Conservation (phyloP, 768 basidiomycete species). For the Phylloporus sp. region DNA sequence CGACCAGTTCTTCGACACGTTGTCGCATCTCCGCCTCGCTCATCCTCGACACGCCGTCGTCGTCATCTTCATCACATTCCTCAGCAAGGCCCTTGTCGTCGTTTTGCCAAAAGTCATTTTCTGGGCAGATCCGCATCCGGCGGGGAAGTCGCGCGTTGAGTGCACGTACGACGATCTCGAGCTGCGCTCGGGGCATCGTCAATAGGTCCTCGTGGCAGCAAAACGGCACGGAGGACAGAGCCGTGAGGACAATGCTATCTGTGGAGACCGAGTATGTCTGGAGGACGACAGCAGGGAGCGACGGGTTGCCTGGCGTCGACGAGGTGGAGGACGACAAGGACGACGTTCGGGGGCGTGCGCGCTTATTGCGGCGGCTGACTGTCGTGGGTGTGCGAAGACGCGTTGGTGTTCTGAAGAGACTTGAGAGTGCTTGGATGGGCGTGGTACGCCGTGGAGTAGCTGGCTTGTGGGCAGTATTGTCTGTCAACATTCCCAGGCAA, state of each 20-base stretch:
- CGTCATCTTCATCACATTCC: neutral
- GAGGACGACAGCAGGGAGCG: slow-evolving; percentile 45
- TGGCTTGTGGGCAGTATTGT: neutral
- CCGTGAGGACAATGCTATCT: slow-evolving; percentile 58
- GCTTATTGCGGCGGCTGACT: slow-evolving; percentile 19
- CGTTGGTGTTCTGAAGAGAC: slow-evolving; percentile 23
- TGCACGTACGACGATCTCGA: slow-evolving; percentile 46
- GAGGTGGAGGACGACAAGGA: slow-evolving; percentile 5
- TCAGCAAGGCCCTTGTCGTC: neutral
- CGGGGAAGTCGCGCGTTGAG: slow-evolving; percentile 56
- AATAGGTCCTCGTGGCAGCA: slow-evolving; percentile 72
- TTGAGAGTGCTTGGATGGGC: slow-evolving; percentile 14
- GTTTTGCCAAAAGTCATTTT: slow-evolving; percentile 23
- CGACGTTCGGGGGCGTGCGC: slow-evolving; percentile 11
- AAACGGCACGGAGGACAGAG: slow-evolving; percentile 55
- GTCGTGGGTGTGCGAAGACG: slow-evolving; percentile 19
- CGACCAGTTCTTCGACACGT: slow-evolving; percentile 58
- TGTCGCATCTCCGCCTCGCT: slow-evolving; percentile 43
- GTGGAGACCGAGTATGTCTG: slow-evolving; percentile 49
- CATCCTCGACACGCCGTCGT: slow-evolving; percentile 23
- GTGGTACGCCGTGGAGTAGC: slow-evolving; percentile 9
- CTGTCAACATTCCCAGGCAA: slow-evolving; percentile 8
- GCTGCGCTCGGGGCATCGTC: slow-evolving; percentile 52
- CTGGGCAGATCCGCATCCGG: slow-evolving; percentile 44
- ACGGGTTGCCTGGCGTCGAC: slow-evolving; percentile 4